phyloP scores from a whole-genome alignment of 2,329 filamentous ascomycete genomes.

The Claviceps cyperi region DNA sequence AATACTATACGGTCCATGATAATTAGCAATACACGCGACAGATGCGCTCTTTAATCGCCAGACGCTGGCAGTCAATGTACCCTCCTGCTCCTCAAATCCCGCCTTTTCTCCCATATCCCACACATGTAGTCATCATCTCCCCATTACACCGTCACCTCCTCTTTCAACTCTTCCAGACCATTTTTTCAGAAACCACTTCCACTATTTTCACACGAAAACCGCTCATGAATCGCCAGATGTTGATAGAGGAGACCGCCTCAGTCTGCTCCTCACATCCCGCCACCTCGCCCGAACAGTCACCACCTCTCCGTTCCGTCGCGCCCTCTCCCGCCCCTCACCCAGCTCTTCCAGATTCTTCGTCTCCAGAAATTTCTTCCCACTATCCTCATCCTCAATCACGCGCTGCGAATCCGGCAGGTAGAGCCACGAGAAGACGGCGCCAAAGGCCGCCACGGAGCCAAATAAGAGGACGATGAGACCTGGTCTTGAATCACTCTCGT shows the following conservation, averaged over 20 bases:
- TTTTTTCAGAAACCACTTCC: not conserved
- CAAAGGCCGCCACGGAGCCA: slow-evolving; percentile 32
- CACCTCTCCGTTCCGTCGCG: slow-evolving; percentile 28
- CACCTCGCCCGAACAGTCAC: slow-evolving; percentile 30
- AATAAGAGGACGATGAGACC: slow-evolving; percentile 37
- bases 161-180: too few relatives aligned
- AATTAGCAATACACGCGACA: too few relatives aligned
- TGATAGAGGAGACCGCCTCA: slow-evolving; percentile 7
- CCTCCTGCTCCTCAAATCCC: too few relatives aligned
- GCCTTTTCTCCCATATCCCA: too few relatives aligned
- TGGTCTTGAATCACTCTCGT: slow-evolving; percentile 26
- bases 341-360: slow-evolving; percentile 36
- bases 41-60: too few relatives aligned
- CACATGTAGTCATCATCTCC: too few relatives aligned
- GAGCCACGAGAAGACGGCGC: slow-evolving; percentile 36
- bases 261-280: slow-evolving; percentile 22
- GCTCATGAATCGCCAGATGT: not conserved
- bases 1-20: too few relatives aligned
- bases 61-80: too few relatives aligned
- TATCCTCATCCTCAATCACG: slow-evolving; percentile 12
- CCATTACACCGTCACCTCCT: too few relatives aligned
- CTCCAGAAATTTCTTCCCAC: slow-evolving; percentile 24
- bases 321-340: slow-evolving; percentile 32
- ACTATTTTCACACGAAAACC: not conserved
- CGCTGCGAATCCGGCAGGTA: slow-evolving; percentile 35